Base-by-base conservation (phyloP, 768 basidiomycete genomes). In the Coprinellus aureogranulatus region DNA sequence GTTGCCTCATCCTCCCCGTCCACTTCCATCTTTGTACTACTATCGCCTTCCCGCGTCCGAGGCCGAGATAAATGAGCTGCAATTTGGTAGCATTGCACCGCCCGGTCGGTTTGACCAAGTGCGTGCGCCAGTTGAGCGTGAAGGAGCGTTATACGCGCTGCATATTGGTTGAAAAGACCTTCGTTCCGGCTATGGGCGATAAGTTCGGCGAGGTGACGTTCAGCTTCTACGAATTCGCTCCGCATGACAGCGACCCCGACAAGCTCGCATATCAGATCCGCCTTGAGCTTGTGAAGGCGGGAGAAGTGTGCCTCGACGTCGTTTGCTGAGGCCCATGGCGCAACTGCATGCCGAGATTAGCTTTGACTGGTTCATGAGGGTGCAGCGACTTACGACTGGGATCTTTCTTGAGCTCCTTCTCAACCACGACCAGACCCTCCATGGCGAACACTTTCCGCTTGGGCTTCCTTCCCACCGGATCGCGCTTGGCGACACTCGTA, bases 91-190 rank as follows among this genome's bases (percentile, higher is more conserved):
- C 86, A 88, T 37, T 77, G 73, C 48, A 76, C 62, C 18, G 90
- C 90, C 2, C 82, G 77, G 11, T 76, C 73, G 0, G 72, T 66
- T 8, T 81, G 75, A 1, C 83, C 82, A 3, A 82, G 70, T 1
- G 88, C 82, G 66, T 92, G 90, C 4, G 88, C 85, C 27, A 92
- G 80, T 59, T 92, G 88, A 0, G 84, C 90, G 53, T 89, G 81
- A 57, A 86, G 80, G 6, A 92, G 75, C 4, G 86, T 78, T 11
- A 90, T 83, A 3, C 87, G 82, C 0, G 85, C 78, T 1, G 84
- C 75, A 63, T 85, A 90, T 0, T 68, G 50, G 2, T 68, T 59
- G 62, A 88, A 92, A 39, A 89, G 70, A n/a, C 69, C 65, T 53
- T 80, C 67, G 0, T 81, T 83, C 9, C 88, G 84, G 4, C 83